Base-by-base conservation (phyloP, 768 basidiomycete genomes). In the Boletus vermiculosoides region DNA sequence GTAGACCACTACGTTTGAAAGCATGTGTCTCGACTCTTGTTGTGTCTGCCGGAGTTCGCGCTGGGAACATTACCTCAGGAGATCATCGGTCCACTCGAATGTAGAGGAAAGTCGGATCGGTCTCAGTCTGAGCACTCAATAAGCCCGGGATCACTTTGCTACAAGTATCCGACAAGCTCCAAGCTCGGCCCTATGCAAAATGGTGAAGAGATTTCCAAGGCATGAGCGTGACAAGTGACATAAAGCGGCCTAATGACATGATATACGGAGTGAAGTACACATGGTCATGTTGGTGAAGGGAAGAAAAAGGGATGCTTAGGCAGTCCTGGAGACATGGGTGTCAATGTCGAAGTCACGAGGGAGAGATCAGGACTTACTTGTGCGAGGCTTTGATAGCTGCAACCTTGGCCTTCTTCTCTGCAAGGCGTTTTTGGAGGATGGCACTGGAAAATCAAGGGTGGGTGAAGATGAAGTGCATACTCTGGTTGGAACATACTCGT, bases 401-500 rank as follows among this genome's bases (percentile, higher is more conserved):
- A 66, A 81, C 83, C 80, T 93, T 91, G 71, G 84, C 86, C 83
- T 96, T 95, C 83, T 88, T 92, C 81, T 97, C 94, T 58, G 91
- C 85, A 58, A 93, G 76, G 68, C 92, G 94, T 81, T 97, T 95
- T 78, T 86, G 79, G 55, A 97, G 73, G 71, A 95, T 79, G 58
- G 80, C 78, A 36, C 86, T 88, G 58, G 4, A 49, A 22, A 42
- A 48, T 13, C 13, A 22, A 41, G 13, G 16, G 18, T 8, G 12
- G 8, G 28, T 52, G 15, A 45, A 54, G 16, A 13, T 34, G 45
- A n/a, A 46, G 51, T 39, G 36, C 45, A 39, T 41, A 13, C 4
- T 18, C 23, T 0, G 7, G 25, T 6, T 5, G 6, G 15, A 13
- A 73, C 87, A 49, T 68, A 88, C 86, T 96, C 91, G 84, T 88